Base-by-base conservation (phyloP, 169 alveolate genomes). In the Plasmodium cynomolgi region DNA sequence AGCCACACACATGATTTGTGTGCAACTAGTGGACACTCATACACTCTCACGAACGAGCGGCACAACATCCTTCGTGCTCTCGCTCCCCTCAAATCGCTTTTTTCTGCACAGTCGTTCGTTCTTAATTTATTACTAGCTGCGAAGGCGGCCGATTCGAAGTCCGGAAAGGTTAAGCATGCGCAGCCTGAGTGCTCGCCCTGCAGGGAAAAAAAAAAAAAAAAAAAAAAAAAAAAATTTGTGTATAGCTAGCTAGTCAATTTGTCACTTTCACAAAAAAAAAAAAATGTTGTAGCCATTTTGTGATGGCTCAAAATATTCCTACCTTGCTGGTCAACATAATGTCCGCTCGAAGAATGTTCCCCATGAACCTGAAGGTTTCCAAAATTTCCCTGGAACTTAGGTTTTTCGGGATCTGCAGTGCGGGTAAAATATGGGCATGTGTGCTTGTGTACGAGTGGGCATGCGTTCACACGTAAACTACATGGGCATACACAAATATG, bases 251-350 rank as follows among this genome's bases (percentile, higher is more conserved):
- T 50, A 50, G 62, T 26, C 62, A 50, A 15, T 15, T 50, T 13
- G 23, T 13, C 62, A 50, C 23, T 50, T 13, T 50, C 7, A 71
- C 41, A 44, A 71, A 84, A 20, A 68, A 84, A 68, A 72, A 84
- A 84, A 84, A 7, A 71, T 41, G 74, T 20, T 41, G 74, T 41
- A 41, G 73, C 84, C 37, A 68, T 68, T 68, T 68, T 0, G 37
- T 68, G 5, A 20, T 0, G 13, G 77, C 37, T 68, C 31, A 20
- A 68, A 68, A 20, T 26, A 8, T 68, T 23, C 77, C 41, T 86
- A 86, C 93, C 85, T 75, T 86, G 93, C 93, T 86, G 39, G 93
- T 86, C 54, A 86, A 13, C 93, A 86, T 86, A 54, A 86, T 86
- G 23, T 79, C 93, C 1, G 93, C 93, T 77, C 93, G 82, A 54